Evolutionary conservation across 306 rosid species (phyloP), one percentile per base, ranked within the genome.

Genomic region (Pyrus betulifolia): DNA sequence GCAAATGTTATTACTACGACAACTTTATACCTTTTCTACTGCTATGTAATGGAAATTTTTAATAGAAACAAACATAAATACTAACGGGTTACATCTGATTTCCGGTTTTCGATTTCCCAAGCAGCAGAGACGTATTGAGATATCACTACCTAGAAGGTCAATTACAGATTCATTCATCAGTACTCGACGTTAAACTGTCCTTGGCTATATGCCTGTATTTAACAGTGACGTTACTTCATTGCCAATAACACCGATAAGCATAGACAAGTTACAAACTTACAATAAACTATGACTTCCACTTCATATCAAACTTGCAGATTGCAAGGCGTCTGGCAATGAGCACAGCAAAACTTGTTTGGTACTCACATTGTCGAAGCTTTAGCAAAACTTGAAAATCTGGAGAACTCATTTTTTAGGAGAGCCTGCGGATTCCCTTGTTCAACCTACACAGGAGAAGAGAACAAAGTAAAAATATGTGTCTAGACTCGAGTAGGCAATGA

Each of bases 401-500:
- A 93, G 77, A 54, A 70, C 58, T 81, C 86, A 65, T 86, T 85
- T 69, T 70, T 73, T 61, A 89, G 81, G 66, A 93, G 97, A 82
- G 71, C 80, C 80, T 82, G 90, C 5, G 97, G 98, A 72, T 86
- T 85, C 85, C 98, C 97, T 86, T 87, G 91, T 86, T 93, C 95
- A 79, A 76, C 93, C 97, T 91, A 65, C 63, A 14, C 12, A 25
- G 22, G 44, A 42, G 46, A 38, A 76, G 12, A 58, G 77, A 38
- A 45, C 22, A 52, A 52, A 66, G 11, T 42, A 23, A 18, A 8
- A 8, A 1, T n/a, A n/a, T 7, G 42, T 30, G 1, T 79, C 17
- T 2, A 38, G 42, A 38, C 42, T 38, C 5, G 4, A 15, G 46
- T 15, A 5, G 21, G 14, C 42, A 42, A 35, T 66, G 17, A 76